A percentile compares a stretch with the other conserved stretches of the same genome.
Conservation (phyloP, 768 basidiomycete species). For the button mushroom (Agaricus bisporus) region DNA sequence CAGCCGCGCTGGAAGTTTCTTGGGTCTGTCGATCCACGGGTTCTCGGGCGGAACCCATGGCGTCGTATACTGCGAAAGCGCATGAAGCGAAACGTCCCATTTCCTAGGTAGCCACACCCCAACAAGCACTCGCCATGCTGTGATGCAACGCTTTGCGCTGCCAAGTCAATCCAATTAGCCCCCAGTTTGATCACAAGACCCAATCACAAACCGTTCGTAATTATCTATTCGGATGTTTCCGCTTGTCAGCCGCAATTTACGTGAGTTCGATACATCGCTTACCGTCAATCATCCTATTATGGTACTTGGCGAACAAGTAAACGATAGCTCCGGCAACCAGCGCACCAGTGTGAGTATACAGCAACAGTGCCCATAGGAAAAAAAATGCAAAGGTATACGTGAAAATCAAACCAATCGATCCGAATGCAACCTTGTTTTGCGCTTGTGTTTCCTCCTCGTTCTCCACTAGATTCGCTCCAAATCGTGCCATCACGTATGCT, state of each 20-base stretch:
- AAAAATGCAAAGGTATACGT: slow-evolving; percentile 85
- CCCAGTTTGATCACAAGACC: background rate
- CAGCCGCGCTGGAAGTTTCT: slow-evolving; percentile 18
- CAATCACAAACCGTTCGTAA: slow-evolving; percentile 63
- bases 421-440: slow-evolving; percentile 94
- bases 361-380: slow-evolving; percentile 78
- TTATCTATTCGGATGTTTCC: slow-evolving; percentile 39
- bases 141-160: slow-evolving; percentile 81
- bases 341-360: slow-evolving; percentile 70
- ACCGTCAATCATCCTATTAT: slow-evolving; percentile 82
- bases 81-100: slow-evolving; percentile 75
- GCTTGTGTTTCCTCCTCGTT: slow-evolving; percentile 94
- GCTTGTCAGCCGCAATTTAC: slow-evolving; percentile 3
- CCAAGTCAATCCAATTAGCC: slow-evolving; percentile 5
- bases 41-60: slow-evolving; percentile 62
- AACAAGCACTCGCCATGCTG: slow-evolving; percentile 95
- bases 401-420: slow-evolving; percentile 63
- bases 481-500: slow-evolving; percentile 73
- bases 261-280: slow-evolving; percentile 25
- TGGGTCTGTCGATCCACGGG: slow-evolving; percentile 59
- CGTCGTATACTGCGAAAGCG: slow-evolving; percentile 67
- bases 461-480: slow-evolving; percentile 68
- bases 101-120: slow-evolving; percentile 87
- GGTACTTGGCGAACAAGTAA: slow-evolving; percentile 79
- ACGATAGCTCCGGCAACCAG: slow-evolving; percentile 62